Base-by-base conservation (phyloP, 345 rosid species). In the Aegle marmelos region DNA sequence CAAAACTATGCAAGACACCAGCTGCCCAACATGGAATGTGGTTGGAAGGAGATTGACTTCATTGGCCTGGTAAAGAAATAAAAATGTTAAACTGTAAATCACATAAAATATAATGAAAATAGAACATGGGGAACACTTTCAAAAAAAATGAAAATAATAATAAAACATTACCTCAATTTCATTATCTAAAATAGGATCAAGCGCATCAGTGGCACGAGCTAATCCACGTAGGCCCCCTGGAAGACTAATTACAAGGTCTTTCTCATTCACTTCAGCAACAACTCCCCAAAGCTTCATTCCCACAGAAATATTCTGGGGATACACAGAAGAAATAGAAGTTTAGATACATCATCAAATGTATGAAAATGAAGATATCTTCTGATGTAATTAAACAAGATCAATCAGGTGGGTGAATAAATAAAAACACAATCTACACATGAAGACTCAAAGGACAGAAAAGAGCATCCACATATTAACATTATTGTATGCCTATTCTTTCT, bases 221-320 rank as follows among this genome's bases (percentile, higher is more conserved):
- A 96, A 87, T 71, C 98, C 99, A 75, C 94, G 97, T 77, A 96
- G 83, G 21, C 98, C 97, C 19, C 99, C 95, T 10, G 99, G 98
- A 79, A 96, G 95, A 84, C 91, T 85, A 76, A 96, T 74, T 24
- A 91, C 94, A 73, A 96, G 93, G 79, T 96, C 98, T 84, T 96
- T 96, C 83, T 88, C 92, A 82, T 94, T 94, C 74, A 96, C 93
- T 89, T 96, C 99, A 61, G 91, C 81, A 81, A 96, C 86, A 82
- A 96, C 92, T 82, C 99, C 99, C 91, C 89, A 92, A 36, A 96
- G 93, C 89, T 91, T 96, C 99, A 96, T 92, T 82, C 97, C 98
- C 9, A 93, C 91, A 78, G 90, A 84, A 72, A 96, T 89, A 87
- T 96, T 96, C 99, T 96, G 87, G 34, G 67, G 36, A 83, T 19